Evolutionary conservation across 2,329 filamentous ascomycete species (phyloP).

Genomic region (Sporothrix luriei): DNA sequence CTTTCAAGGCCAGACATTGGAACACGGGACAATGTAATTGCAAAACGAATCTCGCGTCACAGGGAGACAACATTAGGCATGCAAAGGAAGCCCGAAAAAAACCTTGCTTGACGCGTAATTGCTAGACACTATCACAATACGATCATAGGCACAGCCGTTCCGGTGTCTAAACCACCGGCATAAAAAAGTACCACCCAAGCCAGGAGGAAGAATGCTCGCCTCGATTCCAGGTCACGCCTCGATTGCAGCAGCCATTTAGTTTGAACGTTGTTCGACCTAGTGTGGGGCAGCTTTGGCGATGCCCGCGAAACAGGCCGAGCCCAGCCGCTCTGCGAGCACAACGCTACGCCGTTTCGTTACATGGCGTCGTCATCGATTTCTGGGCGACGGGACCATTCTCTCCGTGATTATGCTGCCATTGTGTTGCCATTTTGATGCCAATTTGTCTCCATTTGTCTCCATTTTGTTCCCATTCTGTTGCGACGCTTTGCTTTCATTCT

Average conservation of each 20-base stretch:
- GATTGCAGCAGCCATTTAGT: conserved; percentile 2
- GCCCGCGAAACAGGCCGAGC: conserved; percentile 7
- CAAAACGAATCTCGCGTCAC: neutral
- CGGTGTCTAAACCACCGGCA: neutral
- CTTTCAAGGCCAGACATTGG: neutral
- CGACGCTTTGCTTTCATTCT: neutral
- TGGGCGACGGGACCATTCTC: neutral
- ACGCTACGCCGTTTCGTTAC: conserved; percentile 22
- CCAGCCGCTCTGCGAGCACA: conserved; percentile 14
- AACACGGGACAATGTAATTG: neutral
- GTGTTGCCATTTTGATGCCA: too few relatives aligned
- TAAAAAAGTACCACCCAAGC: neutral
- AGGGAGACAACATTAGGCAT: neutral
- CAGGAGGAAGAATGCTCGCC: conserved; percentile 3
- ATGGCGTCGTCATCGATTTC: conserved; percentile 27
- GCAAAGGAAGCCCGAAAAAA: neutral
- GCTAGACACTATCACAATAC: neutral
- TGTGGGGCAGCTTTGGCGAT: neutral
- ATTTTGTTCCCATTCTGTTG: neutral
- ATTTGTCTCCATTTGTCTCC: too few relatives aligned
- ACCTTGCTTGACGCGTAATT: neutral
- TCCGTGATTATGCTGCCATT: neutral
- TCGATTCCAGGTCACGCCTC: conserved; percentile 11
- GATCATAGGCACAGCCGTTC: too few relatives aligned
- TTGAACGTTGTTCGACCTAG: neutral